These are phyloP conservation scores for Trichoderma sp. DNA, from an alignment of 2,329 filamentous ascomycete genomes.

Conservation along the genomic window DNA sequence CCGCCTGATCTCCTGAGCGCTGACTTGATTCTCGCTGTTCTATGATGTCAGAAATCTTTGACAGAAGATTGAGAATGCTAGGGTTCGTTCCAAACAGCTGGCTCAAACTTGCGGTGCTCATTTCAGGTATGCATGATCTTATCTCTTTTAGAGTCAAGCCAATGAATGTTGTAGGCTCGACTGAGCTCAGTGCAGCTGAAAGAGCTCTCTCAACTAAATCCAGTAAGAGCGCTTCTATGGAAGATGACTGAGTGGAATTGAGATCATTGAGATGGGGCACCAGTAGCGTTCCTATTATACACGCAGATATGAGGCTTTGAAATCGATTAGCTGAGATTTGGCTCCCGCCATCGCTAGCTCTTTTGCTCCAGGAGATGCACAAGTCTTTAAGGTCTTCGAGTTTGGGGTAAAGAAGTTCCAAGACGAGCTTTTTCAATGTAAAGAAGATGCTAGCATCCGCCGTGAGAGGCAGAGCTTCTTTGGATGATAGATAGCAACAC, in stretches of 20 bases:
- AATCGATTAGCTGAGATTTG: constrained; percentile 58
- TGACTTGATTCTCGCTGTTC: constrained; percentile 33
- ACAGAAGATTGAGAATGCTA: constrained; percentile 50
- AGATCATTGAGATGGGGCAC: constrained; percentile 53
- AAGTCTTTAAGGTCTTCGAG: constrained; percentile 54
- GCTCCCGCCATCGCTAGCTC: constrained; percentile 49
- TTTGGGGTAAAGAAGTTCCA: constrained; percentile 60
- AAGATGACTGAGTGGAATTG: constrained; percentile 53
- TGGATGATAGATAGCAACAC: constrained; percentile 20
- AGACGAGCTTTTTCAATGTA: constrained; percentile 54
- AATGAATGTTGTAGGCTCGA: constrained; percentile 52
- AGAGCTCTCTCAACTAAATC: constrained; percentile 49
- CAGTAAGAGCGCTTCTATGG: constrained; percentile 51
- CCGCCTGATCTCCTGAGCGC: constrained; percentile 45
- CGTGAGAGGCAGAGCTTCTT: constrained; percentile 30
- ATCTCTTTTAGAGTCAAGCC: constrained; percentile 52
- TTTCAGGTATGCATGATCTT: constrained; percentile 52
- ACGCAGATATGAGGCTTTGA: constrained; percentile 56
- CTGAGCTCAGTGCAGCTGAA: constrained; percentile 46
- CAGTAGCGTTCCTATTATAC: constrained; percentile 51
- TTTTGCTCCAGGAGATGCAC: constrained; percentile 53
- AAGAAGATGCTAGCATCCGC: constrained; percentile 43
- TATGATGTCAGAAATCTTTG: constrained; percentile 43
- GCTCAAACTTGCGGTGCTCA: constrained; percentile 45
- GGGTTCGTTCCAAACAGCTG: constrained; percentile 45